Base-by-base conservation (phyloP, 495 filamentous ascomycete species). In the Neurospora sublineolata region DNA sequence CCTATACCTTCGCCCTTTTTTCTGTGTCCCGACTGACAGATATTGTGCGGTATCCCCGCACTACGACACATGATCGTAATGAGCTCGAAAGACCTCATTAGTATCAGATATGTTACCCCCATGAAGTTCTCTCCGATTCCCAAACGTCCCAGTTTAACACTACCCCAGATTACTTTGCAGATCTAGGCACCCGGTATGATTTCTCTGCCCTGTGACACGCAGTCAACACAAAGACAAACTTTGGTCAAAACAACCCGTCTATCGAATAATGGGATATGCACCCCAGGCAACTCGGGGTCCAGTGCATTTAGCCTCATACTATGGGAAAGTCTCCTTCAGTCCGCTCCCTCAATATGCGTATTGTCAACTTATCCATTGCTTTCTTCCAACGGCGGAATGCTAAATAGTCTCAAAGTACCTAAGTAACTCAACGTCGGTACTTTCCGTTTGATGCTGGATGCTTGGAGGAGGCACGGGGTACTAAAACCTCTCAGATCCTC, bases 331-430 rank as follows among this genome's bases (percentile, higher is more conserved):
- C 20, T 52, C 44, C n/a, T 10, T 52, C n/a, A 52, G 20, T 0
- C 9, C 44, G n/a, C 14, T 33, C 33, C 37, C 70, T 20, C 20
- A 42, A 40, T 60, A 71, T 60, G 39, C 71, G 36, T 11, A 33
- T n/a, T 67, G 37, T 11, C 36, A 67, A 67, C 70, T 71, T 71
- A 71, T 16, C 70, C 70, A 71, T 36, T n/a, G 52, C 37, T 38
- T 71, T 71, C 58, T 67, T 71, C 70, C 37, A 33, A 33, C 4
- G 33, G 33, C 33, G 33, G 33, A 33, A 5, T 33, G 33, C 33
- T 33, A 33, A 6, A 33, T 33, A 33, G 33, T 33, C 33, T 33
- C 33, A 33, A 33, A 33, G 33, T 33, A n/a, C n/a, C n/a, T n/a
- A 33, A 33, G 33, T 6, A 33, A 33, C 33, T 5, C 33, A 33